These are phyloP conservation scores for Chytridiales sp. DNA, from an alignment of 371 early-diverging fungal genomes.

Conservation along the genomic window DNA sequence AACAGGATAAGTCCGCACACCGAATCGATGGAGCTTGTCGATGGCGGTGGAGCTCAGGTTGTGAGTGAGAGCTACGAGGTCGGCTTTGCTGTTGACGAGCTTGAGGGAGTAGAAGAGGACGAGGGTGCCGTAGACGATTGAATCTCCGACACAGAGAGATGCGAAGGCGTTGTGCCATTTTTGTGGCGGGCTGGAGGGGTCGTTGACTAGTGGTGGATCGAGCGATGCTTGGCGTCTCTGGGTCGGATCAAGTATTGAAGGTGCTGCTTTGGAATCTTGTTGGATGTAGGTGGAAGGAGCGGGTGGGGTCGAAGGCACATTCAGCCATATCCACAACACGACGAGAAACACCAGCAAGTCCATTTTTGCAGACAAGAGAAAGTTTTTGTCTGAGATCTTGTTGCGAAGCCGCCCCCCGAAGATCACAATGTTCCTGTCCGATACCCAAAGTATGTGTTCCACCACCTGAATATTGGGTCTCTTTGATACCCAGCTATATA, in stretches of 20 bases:
- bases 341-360: too few species aligned
- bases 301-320: too few species aligned
- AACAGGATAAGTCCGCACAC: slow-evolving; percentile 17
- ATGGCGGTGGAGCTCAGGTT: slow-evolving; percentile 4
- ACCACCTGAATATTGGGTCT: background rate
- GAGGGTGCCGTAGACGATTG: slow-evolving; percentile 22
- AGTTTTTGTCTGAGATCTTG: too few species aligned
- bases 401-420: too few species aligned
- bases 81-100: slow-evolving; percentile 9
- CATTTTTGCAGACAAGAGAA: too few species aligned
- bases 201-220: too few species aligned
- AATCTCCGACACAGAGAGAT: slow-evolving; percentile 31
- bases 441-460: slow-evolving; percentile 77
- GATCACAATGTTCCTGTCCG: slow-evolving; percentile 78
- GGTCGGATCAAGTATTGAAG: too few species aligned
- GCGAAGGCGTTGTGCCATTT: slow-evolving; percentile 16
- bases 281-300: too few species aligned
- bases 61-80: slow-evolving; percentile 25
- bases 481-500: background rate
- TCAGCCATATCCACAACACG: too few species aligned
- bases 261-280: too few species aligned
- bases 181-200: slow-evolving; percentile 4
- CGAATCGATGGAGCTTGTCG: slow-evolving; percentile 9
- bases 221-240: too few species aligned
- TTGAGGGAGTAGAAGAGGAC: slow-evolving; percentile 29